Percentiles rank a stretch among this genome's conserved stretches.
Evolutionary conservation across 208 protist species (phyloP).

Genomic region (Herpetomonas tarakana): DNA sequence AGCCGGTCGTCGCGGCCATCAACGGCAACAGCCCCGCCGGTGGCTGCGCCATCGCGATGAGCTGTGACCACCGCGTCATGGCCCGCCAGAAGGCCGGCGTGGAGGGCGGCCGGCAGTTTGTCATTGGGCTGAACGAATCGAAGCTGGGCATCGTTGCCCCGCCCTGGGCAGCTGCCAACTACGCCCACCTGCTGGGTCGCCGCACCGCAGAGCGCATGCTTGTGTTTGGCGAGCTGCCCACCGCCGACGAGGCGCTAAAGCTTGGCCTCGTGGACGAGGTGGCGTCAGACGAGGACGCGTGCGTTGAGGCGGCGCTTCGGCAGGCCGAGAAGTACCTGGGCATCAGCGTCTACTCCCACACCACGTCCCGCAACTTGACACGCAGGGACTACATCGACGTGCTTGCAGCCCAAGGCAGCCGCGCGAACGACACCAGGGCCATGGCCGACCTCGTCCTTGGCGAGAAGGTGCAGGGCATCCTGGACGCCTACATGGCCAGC

Average conservation of each 20-base stretch:
- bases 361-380: too few species aligned
- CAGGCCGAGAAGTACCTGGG: too few species aligned
- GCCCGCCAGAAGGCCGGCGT: slow-evolving; percentile 33
- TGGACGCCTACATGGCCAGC: background rate
- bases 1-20: slow-evolving; percentile 74
- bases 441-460: background rate
- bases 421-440: too few species aligned
- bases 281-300: slow-evolving; percentile 37
- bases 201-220: slow-evolving; percentile 69
- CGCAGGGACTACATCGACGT: too few species aligned
- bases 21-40: slow-evolving; percentile 69
- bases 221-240: slow-evolving; percentile 68
- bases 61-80: slow-evolving; percentile 83
- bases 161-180: slow-evolving; percentile 65
- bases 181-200: slow-evolving; percentile 61
- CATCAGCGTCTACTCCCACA: too few species aligned
- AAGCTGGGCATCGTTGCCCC: slow-evolving; percentile 70
- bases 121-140: slow-evolving; percentile 82
- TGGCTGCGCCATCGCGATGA: slow-evolving; percentile 75
- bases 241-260: slow-evolving; percentile 55
- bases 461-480: background rate
- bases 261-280: slow-evolving; percentile 70
- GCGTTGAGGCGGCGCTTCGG: slow-evolving; percentile 40
- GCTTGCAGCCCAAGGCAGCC: too few species aligned
- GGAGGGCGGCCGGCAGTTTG: slow-evolving; percentile 39